Evolutionary conservation across 2,329 filamentous ascomycete species (phyloP).

Genomic region (Talaromyces amestolkiae): DNA sequence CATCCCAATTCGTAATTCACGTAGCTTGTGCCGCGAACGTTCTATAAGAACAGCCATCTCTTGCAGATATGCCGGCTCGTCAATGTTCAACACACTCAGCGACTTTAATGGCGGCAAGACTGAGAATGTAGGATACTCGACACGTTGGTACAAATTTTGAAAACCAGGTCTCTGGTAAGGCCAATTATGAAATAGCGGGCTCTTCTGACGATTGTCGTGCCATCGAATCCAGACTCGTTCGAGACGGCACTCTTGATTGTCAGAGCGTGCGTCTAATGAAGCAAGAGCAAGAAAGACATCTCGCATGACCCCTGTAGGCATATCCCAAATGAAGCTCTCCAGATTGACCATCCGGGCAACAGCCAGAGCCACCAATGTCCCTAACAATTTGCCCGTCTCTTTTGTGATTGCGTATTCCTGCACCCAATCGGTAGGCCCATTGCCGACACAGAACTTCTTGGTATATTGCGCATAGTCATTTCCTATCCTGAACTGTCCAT

Average conservation of each 20-base stretch:
- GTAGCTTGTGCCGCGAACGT: conserved; percentile 63
- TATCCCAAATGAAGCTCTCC: conserved; percentile 82
- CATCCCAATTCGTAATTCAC: conserved; percentile 72
- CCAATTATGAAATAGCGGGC: conserved; percentile 19
- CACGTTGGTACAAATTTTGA: conserved; percentile 53
- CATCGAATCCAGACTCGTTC: conserved; percentile 77
- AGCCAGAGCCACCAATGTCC: conserved; percentile 73
- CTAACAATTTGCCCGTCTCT: conserved; percentile 85
- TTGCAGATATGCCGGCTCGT: conserved; percentile 77
- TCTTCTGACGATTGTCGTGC: conserved; percentile 68
- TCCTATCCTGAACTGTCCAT: conserved; percentile 50
- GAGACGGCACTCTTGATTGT: conserved; percentile 61
- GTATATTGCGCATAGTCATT: conserved; percentile 78
- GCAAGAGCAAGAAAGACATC: conserved; percentile 79
- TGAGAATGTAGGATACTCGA: conserved; percentile 78
- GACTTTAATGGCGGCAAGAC: conserved; percentile 72
- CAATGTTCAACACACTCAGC: conserved; percentile 74
- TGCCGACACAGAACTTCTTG: conserved; percentile 79
- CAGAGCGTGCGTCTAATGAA: conserved; percentile 63
- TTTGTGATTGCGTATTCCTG: conserved; percentile 78
- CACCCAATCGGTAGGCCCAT: conserved; percentile 75
- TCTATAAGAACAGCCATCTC: conserved; percentile 77
- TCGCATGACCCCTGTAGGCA: conserved; percentile 78
- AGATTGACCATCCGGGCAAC: conserved; percentile 79
- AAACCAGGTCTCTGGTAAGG: conserved; percentile 31